Conservation (phyloP, 441 rosid species). For the California macrophylla region DNA sequence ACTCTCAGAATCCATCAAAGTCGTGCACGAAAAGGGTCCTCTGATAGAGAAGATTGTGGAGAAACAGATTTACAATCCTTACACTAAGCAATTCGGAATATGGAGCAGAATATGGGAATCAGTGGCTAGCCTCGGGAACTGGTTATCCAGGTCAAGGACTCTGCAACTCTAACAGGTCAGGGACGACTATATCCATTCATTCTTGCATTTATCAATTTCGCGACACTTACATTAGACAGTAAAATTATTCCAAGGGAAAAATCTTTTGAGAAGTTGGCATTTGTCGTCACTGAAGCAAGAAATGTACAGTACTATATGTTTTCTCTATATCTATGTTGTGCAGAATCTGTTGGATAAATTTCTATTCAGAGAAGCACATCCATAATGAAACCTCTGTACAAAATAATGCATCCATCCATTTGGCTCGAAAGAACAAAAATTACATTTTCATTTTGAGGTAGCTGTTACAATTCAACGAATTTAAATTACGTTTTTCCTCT, state of each 20-base stretch:
- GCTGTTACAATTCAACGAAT: neutral
- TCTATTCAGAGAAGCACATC: neutral
- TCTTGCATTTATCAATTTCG: no score
- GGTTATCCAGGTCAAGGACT: neutral
- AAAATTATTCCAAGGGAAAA: no score
- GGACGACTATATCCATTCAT: neutral
- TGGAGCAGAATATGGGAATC: slow-evolving; percentile 25
- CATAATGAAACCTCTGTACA: neutral
- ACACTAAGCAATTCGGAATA: slow-evolving; percentile 14
- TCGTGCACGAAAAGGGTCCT: slow-evolving; percentile 56
- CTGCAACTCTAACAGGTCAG: neutral
- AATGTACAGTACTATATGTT: no score
- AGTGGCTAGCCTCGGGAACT: slow-evolving; percentile 23
- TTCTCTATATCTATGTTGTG: no score
- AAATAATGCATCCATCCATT: neutral
- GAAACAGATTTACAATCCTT: slow-evolving; percentile 20
- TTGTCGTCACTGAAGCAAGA: no score
- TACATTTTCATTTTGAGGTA: neutral
- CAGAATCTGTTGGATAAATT: neutral
- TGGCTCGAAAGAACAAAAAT: neutral
- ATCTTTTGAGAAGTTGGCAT: no score
- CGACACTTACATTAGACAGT: no score
- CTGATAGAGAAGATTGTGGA: slow-evolving; percentile 39
- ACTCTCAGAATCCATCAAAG: slow-evolving; percentile 62
- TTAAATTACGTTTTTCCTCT: neutral